Conservation (phyloP, 1,284 basidiomycete species). For the Pisolithus thermaeus region DNA sequence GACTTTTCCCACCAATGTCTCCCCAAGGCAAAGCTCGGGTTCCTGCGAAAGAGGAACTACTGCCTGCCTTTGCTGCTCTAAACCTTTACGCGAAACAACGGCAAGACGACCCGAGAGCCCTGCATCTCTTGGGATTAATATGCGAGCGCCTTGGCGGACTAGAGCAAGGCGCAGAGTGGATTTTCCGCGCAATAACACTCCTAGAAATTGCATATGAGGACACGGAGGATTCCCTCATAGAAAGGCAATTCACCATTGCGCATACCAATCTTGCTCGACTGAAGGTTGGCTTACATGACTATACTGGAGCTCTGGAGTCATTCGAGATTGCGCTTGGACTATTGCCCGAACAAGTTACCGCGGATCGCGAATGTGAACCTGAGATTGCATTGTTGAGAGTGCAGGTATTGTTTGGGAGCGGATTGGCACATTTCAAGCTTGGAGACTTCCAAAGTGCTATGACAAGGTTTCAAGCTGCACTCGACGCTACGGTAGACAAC, state of each 20-base stretch:
- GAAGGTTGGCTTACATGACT: conserved; percentile 55
- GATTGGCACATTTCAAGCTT: conserved; percentile 64
- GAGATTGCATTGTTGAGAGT: conserved; percentile 40
- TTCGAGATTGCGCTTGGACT: conserved; percentile 74
- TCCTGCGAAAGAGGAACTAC: conserved; percentile 39
- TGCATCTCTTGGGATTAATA: conserved; percentile 84
- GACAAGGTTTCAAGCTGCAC: conserved; percentile 58
- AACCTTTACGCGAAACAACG: conserved; percentile 69
- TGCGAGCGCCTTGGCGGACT: conserved; percentile 79
- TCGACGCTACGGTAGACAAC: conserved; percentile 50
- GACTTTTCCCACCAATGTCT: conserved; percentile 50
- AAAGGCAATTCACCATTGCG: conserved; percentile 77
- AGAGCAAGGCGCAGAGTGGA: conserved; percentile 54
- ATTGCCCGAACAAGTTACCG: conserved; percentile 38
- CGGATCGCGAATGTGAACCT: conserved; percentile 17
- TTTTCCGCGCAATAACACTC: conserved; percentile 63
- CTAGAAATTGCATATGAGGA: conserved; percentile 88
- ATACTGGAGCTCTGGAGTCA: conserved; percentile 58
- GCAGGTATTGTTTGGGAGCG: conserved; percentile 69
- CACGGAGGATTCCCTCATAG: conserved; percentile 72
- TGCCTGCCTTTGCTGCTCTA: conserved; percentile 78
- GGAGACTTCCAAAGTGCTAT: conserved; percentile 63
- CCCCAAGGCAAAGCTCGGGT: conserved; percentile 21
- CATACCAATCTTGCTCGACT: conserved; percentile 82
- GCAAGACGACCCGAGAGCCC: conserved; percentile 67